Conservation (phyloP, 768 basidiomycete species). For the Pleurotus salmoneostramineus region DNA sequence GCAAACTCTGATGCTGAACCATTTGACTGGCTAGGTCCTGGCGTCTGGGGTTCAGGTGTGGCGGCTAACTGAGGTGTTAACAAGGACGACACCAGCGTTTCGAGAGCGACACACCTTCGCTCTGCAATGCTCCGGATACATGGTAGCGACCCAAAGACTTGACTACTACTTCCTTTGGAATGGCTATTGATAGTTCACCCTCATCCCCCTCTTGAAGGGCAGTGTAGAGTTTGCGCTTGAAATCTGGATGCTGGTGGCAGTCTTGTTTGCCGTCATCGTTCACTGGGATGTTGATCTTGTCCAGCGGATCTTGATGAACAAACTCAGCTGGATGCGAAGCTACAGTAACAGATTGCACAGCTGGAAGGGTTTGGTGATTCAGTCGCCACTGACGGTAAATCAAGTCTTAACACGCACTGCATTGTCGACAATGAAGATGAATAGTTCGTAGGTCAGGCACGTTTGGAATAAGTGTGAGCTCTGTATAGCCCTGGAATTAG, state of each 20-base stretch:
- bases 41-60: conserved; percentile 83
- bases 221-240: conserved; percentile 89
- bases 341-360: conserved; percentile 71
- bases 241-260: conserved; percentile 86
- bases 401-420: conserved; percentile 48
- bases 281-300: conserved; percentile 47
- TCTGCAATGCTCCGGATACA: conserved; percentile 36
- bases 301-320: conserved; percentile 71
- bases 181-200: conserved; percentile 88
- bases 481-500: conserved; percentile 76
- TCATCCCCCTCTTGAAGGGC: conserved; percentile 90
- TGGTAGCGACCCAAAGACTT: conserved; percentile 51
- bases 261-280: conserved; percentile 55
- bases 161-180: conserved; percentile 69
- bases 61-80: conserved; percentile 39
- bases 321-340: conserved; percentile 73
- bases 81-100: background rate
- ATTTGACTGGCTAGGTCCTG: conserved; percentile 27
- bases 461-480: conserved; percentile 84
- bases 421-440: conserved; percentile 86
- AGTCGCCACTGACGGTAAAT: conserved; percentile 5
- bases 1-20: conserved; percentile 54
- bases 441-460: conserved; percentile 77
- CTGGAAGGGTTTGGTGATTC: conserved; percentile 30
- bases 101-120: conserved; percentile 49